Conservation (phyloP, 2,329 filamentous ascomycete genomes). For the Botrytis hyacinthi region DNA sequence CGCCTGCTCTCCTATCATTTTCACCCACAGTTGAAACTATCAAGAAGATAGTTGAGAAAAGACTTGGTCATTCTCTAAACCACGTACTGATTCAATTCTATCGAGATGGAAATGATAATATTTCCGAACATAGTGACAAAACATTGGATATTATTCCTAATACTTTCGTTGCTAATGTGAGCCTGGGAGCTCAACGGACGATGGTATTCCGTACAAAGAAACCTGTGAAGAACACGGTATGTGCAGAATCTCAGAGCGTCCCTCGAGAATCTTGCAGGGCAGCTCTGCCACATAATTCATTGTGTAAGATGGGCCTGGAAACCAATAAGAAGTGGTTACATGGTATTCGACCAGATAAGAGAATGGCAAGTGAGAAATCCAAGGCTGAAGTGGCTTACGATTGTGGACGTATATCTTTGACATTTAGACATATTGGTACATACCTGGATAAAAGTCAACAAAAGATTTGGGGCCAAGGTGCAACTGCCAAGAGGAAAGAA, state of each 20-base stretch:
- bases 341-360: conserved; percentile 85
- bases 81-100: conserved; percentile 93
- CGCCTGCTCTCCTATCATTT: conserved; percentile 73
- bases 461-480: conserved; percentile 90
- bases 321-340: conserved; percentile 91
- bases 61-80: conserved; percentile 78
- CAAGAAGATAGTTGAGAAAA: conserved; percentile 64
- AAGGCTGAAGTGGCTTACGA: conserved; percentile 67
- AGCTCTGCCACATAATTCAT: conserved; percentile 80
- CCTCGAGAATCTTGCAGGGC: conserved; percentile 53
- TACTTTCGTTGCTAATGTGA: conserved; percentile 88
- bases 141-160: conserved; percentile 82
- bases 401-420: conserved; percentile 83
- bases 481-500: conserved; percentile 62
- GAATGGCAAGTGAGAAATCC: conserved; percentile 64
- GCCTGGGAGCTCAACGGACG: conserved; percentile 83
- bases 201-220: conserved; percentile 90
- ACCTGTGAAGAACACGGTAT: conserved; percentile 42
- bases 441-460: conserved; percentile 66
- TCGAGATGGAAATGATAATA: conserved; percentile 83
- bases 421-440: conserved; percentile 86
- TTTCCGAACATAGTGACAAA: conserved; percentile 96
- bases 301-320: conserved; percentile 75
- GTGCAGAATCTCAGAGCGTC: conserved; percentile 27
- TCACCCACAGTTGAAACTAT: conserved; percentile 69